Conservation (phyloP, 805 yeast genomes). For the Suhomyces vadensis region DNA sequence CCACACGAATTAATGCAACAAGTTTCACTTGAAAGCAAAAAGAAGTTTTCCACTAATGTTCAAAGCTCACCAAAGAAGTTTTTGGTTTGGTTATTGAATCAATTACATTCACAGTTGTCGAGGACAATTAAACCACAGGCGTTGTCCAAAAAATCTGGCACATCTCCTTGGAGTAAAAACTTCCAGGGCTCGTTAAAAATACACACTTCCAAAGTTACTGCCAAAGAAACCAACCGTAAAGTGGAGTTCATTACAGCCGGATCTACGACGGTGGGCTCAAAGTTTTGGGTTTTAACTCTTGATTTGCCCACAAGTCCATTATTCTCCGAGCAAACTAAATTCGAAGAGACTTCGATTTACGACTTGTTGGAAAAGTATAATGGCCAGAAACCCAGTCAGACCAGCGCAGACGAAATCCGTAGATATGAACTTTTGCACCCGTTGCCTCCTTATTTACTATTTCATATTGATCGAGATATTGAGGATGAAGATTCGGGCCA, state of each 20-base stretch:
- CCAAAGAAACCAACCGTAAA: constrained; percentile 17
- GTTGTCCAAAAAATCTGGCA: no score
- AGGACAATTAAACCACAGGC: constrained; percentile 10
- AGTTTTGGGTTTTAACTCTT: constrained; percentile 57
- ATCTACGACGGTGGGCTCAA: constrained; percentile 6
- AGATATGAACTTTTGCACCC: constrained; percentile 38
- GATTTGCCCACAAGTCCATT: constrained; percentile 60
- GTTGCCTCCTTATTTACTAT: constrained; percentile 54
- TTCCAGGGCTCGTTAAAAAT: constrained; percentile 57
- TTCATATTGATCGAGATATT: constrained; percentile 54
- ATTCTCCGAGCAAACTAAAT: constrained; percentile 40
- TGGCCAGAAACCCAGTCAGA: constrained; percentile 27
- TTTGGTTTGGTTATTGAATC: constrained; percentile 53
- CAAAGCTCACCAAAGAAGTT: constrained; percentile 54
- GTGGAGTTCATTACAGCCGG: constrained; percentile 24
- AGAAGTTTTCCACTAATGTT: constrained; percentile 39
- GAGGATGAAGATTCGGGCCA: constrained; percentile 12
- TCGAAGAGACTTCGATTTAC: constrained; percentile 52
- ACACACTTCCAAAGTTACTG: constrained; percentile 14
- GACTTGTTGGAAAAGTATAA: constrained; percentile 46
- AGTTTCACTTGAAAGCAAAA: constrained; percentile 45
- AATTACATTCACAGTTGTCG: constrained; percentile 43
- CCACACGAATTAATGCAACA: constrained; percentile 64
- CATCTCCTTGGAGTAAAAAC: constrained; percentile 28
- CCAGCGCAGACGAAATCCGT: constrained; percentile 34